Conservation (phyloP, 768 basidiomycete species). For the Cystofilobasidium macerans region DNA sequence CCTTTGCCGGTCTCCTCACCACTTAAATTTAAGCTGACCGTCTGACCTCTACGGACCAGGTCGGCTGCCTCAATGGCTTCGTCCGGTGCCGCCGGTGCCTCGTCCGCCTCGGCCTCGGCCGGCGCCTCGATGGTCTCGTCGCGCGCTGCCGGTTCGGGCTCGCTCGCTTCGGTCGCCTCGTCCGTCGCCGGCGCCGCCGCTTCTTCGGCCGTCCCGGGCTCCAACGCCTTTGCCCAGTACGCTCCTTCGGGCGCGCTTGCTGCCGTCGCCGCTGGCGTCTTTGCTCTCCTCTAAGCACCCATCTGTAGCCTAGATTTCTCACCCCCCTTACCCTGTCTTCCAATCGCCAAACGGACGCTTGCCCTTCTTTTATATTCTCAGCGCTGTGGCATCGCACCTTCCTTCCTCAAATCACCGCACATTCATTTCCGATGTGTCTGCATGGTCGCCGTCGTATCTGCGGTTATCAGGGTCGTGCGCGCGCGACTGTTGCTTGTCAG, state of each 20-base stretch:
- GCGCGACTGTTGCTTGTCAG: too few species aligned
- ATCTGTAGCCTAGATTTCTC: background rate
- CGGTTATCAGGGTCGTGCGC: too few species aligned
- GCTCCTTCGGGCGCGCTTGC: conserved; percentile 13
- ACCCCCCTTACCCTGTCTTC: background rate
- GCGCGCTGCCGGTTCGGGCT: conserved; percentile 4
- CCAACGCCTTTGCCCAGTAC: conserved; percentile 24
- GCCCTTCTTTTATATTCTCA: background rate
- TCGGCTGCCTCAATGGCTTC: conserved; percentile 24
- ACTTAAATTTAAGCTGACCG: background rate
- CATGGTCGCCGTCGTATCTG: too few species aligned
- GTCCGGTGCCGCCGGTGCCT: conserved; percentile 18
- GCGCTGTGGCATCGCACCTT: too few species aligned
- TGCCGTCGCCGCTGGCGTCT: background rate
- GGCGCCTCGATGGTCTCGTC: conserved; percentile 26
- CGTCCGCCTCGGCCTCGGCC: conserved; percentile 15
- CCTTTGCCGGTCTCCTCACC: background rate
- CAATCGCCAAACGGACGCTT: background rate
- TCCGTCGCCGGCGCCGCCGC: conserved; percentile 18
- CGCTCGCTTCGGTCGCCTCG: conserved; percentile 19
- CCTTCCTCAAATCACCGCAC: too few species aligned
- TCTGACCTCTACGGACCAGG: background rate
- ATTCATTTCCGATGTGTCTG: too few species aligned
- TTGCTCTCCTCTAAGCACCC: background rate
- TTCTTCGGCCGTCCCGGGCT: conserved; percentile 13